phyloP scores from a whole-genome alignment of 73 alveolate species.

The Paramecium sonneborni region DNA sequence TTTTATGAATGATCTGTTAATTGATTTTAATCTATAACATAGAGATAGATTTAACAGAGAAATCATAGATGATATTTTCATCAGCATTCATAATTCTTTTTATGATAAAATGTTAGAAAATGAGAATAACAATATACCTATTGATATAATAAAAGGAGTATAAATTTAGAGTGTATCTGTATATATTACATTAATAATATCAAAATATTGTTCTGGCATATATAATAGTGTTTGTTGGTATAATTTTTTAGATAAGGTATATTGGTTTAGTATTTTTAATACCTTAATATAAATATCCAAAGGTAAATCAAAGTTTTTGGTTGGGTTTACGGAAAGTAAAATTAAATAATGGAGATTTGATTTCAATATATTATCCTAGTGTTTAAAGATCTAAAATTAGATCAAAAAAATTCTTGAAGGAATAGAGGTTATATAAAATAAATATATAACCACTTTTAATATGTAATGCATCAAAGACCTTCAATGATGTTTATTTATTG shows the following conservation, averaged over 20 bases:
- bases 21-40: not conserved
- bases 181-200: not conserved
- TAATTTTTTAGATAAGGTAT: not conserved
- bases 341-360: not conserved
- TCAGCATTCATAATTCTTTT: not conserved
- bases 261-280: not conserved
- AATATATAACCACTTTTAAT: not conserved
- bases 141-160: not conserved
- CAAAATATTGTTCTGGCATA: not conserved
- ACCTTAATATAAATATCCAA: slow-evolving; percentile 42
- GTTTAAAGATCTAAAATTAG: not conserved
- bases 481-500: not conserved
- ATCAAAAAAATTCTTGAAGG: not conserved
- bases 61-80: not conserved
- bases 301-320: not conserved
- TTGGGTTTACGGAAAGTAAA: not conserved
- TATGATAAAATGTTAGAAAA: not conserved
- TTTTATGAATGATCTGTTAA: not conserved
- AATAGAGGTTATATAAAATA: not conserved
- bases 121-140: not conserved
- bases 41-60: not conserved
- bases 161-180: not conserved
- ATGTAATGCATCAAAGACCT: slow-evolving; percentile 28
- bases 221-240: not conserved
- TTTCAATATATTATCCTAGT: slow-evolving; percentile 17